Evolutionary conservation across 768 basidiomycete genomes (phyloP), one percentile per base, ranked within the genome.

Genomic region (Candolleomyces efflorescens): DNA sequence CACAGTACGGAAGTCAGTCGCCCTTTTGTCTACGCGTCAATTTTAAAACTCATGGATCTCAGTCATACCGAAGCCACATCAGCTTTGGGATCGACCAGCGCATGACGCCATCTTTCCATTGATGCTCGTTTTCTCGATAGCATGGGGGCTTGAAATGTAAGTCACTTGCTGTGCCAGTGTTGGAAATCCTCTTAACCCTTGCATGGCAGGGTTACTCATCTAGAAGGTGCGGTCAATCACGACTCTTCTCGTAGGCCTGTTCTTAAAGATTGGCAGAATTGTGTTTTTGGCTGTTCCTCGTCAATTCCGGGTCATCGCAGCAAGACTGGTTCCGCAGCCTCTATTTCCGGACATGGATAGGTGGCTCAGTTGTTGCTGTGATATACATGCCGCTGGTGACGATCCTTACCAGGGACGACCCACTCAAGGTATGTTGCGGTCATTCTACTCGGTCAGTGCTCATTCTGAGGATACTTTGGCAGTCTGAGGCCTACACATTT

Each of bases 211-310:
- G 81, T 90, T 6, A 87, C 88, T 0, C 90, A 92, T 69, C 69
- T 91, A 63, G 89, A 92, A 84, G 89, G 89, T 88, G 61, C 32
- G 45, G 68, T 37, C 13, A 43, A 12, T 17, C 38, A 12, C 37
- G 5, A 6, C 13, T 15, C 18, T 11, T 39, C 18, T 49, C 18
- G 49, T 24, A 15, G 17, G 12, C 4, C 3, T 24, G 56, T 18
- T 52, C 50, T 58, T 60, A 32, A 60, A 46, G 18, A 50, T 51
- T 55, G 53, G 7, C 57, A 91, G 91, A 94, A 63, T 76, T 93
- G 0, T 93, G 89, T 64, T 94, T 94, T 68, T 93, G 92, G 91
- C 72, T 92, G 12, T 94, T 90, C 73, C 81, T 94, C 38, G 75
- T 92, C 50, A 88, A 88, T 56, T 75, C 87, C 2, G 75, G 80